Percentiles rank a stretch among this genome's conserved stretches.
Conservation (phyloP, 1,284 basidiomycete genomes). For the Ceratobasidium sp. region DNA sequence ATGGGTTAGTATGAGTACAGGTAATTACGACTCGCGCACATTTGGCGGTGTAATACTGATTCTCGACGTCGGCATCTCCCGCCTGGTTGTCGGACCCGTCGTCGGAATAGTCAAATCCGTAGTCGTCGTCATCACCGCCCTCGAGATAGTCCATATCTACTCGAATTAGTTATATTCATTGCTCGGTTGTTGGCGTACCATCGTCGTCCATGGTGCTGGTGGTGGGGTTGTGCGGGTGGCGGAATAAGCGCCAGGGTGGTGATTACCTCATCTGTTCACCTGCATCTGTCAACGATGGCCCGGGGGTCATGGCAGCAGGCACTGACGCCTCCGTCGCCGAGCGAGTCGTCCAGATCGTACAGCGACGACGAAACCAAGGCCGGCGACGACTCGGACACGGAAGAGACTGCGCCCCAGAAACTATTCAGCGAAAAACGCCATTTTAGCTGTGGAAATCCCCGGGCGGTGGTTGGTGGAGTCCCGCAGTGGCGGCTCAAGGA, state of each 20-base stretch:
- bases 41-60: conserved; percentile 98
- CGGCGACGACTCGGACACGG: conserved; percentile 25
- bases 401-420: conserved; percentile 28
- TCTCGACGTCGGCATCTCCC: conserved; percentile 93
- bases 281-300: conserved; percentile 7
- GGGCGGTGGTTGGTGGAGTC: conserved; percentile 8
- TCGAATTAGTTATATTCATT: background rate
- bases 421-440: conserved; percentile 65
- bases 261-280: too few relatives aligned
- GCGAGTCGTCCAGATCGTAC: conserved; percentile 24
- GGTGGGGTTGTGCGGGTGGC: conserved; percentile 1
- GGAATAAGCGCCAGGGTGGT: background rate
- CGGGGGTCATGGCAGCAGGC: conserved; percentile 7
- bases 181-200: conserved; percentile 46
- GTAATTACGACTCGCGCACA: conserved; percentile 58
- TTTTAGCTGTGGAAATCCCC: conserved; percentile 83
- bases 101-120: conserved; percentile 98
- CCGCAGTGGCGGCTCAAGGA: conserved; percentile 44
- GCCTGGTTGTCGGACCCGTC: conserved; percentile 81
- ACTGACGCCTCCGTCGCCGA: conserved; percentile 36
- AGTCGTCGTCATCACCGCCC: conserved; percentile 77
- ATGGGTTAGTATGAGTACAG: background rate
- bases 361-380: conserved; percentile 18
- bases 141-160: conserved; percentile 85
- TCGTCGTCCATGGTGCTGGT: conserved; percentile 74